Conservation (phyloP, 768 basidiomycete species). For the Lenzites betulinus region DNA sequence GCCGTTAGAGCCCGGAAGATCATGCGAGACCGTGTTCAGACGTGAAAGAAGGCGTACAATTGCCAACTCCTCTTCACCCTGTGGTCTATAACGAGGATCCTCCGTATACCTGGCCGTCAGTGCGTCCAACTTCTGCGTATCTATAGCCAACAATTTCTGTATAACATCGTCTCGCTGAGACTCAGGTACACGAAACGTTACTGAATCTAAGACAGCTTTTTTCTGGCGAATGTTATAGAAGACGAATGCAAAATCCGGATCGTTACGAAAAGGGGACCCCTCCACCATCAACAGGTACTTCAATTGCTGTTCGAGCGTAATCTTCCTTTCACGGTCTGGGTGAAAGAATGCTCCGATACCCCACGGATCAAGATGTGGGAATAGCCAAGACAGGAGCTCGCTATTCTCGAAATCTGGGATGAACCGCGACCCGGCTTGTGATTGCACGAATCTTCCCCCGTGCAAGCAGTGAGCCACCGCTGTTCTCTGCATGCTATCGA, state of each 20-base stretch:
- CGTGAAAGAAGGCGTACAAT: neutral
- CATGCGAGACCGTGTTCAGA: neutral
- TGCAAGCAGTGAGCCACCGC: neutral
- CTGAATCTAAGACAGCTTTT: conserved; percentile 3
- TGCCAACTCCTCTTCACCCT: neutral
- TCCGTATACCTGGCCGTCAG: neutral
- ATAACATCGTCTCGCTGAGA: neutral
- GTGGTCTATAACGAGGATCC: neutral
- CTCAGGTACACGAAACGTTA: neutral
- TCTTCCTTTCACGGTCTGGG: neutral
- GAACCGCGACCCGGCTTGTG: neutral
- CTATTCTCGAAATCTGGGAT: conserved; percentile 14
- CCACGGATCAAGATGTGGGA: conserved; percentile 21
- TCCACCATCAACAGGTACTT: neutral
- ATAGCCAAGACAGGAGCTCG: conserved; percentile 9
- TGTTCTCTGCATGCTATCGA: neutral
- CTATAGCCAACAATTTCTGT: neutral
- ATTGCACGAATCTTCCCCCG: neutral
- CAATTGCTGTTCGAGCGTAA: neutral
- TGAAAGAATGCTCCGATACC: too few species aligned
- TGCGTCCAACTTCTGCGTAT: neutral
- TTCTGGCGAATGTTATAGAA: conserved; percentile 25
- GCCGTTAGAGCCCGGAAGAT: neutral
- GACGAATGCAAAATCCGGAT: conserved; percentile 21
- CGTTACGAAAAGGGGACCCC: conserved; percentile 9